Evolutionary conservation across 306 rosid species (phyloP).

Genomic region (Cercis canadensis): DNA sequence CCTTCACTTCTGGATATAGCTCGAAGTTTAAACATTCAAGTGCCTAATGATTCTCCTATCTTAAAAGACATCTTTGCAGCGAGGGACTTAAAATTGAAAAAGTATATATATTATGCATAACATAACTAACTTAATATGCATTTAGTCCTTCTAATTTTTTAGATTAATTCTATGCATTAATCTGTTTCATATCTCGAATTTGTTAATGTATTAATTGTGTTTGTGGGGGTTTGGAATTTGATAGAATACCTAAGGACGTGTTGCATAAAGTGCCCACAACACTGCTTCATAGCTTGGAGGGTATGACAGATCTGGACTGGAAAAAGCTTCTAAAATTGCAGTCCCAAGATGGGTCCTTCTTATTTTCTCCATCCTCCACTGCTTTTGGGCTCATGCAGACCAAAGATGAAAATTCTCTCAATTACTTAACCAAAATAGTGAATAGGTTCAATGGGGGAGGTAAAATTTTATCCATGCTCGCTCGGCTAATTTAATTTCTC

Average conservation of each 20-base stretch:
- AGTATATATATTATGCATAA: too few species aligned
- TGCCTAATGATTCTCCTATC: constrained; percentile 60
- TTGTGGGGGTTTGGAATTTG: too few species aligned
- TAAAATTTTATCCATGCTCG: constrained; percentile 12
- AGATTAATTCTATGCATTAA: too few species aligned
- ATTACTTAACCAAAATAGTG: constrained; percentile 60
- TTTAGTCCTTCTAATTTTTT: too few species aligned
- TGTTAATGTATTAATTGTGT: too few species aligned
- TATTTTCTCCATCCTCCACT: constrained; percentile 93
- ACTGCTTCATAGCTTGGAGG: constrained; percentile 93
- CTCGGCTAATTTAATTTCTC: not conserved
- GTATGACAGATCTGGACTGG: constrained; percentile 86
- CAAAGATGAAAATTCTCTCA: constrained; percentile 65
- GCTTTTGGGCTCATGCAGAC: constrained; percentile 89
- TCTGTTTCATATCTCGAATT: too few species aligned
- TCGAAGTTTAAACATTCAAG: constrained; percentile 56
- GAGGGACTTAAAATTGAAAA: constrained; percentile 74
- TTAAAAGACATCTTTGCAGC: constrained; percentile 64
- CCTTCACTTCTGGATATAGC: constrained; percentile 85
- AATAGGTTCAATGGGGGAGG: constrained; percentile 90
- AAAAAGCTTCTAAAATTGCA: constrained; percentile 82
- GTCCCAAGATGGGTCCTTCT: constrained; percentile 84
- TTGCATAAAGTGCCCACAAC: constrained; percentile 89
- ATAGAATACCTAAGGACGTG: constrained; percentile 87
- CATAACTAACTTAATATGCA: too few species aligned